phyloP scores from a whole-genome alignment of 805 yeast genomes.

The Sugiyamaella americana region DNA sequence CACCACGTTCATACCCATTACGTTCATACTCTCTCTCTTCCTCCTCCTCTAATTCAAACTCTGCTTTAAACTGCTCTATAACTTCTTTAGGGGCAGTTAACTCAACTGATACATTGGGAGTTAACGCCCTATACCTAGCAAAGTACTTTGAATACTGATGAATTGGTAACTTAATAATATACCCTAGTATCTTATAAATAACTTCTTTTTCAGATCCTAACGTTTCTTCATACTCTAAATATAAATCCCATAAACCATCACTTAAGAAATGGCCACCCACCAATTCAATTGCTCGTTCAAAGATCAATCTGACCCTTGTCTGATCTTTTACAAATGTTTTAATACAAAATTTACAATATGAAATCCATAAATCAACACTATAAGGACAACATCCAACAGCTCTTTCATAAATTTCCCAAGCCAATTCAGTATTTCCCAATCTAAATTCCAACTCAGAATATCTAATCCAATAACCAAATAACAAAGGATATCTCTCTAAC shows the following conservation, averaged over 20 bases:
- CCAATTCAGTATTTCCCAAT: constrained; percentile 27
- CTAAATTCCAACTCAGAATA: constrained; percentile 36
- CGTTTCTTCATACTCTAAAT: constrained; percentile 54
- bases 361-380: constrained; percentile 34
- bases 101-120: constrained; percentile 30
- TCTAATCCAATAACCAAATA: constrained; percentile 39
- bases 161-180: constrained; percentile 48
- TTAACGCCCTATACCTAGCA: constrained; percentile 34
- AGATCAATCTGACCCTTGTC: constrained; percentile 27
- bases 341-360: constrained; percentile 32
- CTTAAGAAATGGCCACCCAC: constrained; percentile 72
- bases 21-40: constrained; percentile 20
- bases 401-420: constrained; percentile 30
- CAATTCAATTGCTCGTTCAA: constrained; percentile 41
- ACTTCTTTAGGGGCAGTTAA: constrained; percentile 30
- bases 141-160: constrained; percentile 83
- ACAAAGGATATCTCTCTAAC: constrained; percentile 32
- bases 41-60: constrained; percentile 15
- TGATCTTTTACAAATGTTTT: constrained; percentile 16
- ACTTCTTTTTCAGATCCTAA: constrained; percentile 35
- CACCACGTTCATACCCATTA: neutral
- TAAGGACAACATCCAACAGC: constrained; percentile 29
- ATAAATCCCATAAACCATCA: constrained; percentile 78
- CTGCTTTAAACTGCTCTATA: constrained; percentile 30
- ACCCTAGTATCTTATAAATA: constrained; percentile 38